Conservation (phyloP, 208 protist genomes). For the Crithidia thermophila region DNA sequence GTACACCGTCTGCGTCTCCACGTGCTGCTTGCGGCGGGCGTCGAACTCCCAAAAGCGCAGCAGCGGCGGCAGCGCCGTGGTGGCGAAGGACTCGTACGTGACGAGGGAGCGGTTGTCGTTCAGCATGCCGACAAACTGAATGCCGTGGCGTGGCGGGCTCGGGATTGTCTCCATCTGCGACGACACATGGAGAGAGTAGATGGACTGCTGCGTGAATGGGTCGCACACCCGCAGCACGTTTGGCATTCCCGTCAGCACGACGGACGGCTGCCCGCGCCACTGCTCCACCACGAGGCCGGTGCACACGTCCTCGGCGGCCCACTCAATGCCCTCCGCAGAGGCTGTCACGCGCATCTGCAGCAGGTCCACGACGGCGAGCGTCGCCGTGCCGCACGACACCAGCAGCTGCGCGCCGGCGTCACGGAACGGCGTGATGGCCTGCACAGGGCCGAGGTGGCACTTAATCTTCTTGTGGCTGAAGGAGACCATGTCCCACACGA, state of each 20-base stretch:
- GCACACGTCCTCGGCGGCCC: constrained; percentile 67
- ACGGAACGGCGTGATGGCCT: constrained; percentile 41
- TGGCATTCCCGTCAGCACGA: constrained; percentile 79
- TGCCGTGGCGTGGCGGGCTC: constrained; percentile 68
- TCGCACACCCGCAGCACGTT: constrained; percentile 86
- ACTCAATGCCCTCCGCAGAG: constrained; percentile 82
- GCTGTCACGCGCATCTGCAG: constrained; percentile 65
- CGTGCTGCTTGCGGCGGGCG: constrained; percentile 48
- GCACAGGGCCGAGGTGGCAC: constrained; percentile 33
- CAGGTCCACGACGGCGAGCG: constrained; percentile 70
- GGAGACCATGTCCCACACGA: constrained; percentile 72
- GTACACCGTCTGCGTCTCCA: constrained; percentile 81
- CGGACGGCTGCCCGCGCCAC: constrained; percentile 75
- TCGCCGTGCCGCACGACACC: constrained; percentile 66
- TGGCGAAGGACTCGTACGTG: constrained; percentile 81
- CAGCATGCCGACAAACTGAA: constrained; percentile 75
- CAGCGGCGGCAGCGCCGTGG: constrained; percentile 57
- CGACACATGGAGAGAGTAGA: constrained; percentile 90
- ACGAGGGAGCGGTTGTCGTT: constrained; percentile 68
- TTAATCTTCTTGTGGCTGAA: constrained; percentile 43
- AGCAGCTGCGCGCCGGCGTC: constrained; percentile 51
- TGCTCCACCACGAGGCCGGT: constrained; percentile 69
- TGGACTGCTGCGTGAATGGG: constrained; percentile 81
- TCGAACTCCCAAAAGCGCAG: constrained; percentile 88
- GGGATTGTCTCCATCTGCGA: constrained; percentile 86